Percentiles rank a stretch among this genome's conserved stretches.
These are phyloP conservation scores for Pachysandra terminalis DNA, from an alignment of 164 flowering plant species.

Conservation along the genomic window DNA sequence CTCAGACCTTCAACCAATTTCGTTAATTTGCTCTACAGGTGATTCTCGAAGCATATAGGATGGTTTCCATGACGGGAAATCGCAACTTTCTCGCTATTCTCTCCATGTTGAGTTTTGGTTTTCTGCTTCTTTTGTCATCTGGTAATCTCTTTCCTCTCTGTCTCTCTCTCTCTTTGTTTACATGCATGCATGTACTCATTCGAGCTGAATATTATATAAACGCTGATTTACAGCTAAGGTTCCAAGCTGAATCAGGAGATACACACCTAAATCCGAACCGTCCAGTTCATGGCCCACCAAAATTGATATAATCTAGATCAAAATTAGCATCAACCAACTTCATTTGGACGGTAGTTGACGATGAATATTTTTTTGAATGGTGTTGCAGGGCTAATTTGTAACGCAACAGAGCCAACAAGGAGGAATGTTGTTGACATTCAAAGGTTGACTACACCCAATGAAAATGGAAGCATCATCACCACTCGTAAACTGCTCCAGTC, in stretches of 20 bases:
- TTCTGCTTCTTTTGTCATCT: neutral
- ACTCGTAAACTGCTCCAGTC: constrained; percentile 20
- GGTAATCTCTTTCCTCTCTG: neutral
- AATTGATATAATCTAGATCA: no score
- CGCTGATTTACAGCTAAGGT: no score
- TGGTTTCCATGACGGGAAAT: neutral
- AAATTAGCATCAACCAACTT: no score
- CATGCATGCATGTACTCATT: neutral
- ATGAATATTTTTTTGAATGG: neutral
- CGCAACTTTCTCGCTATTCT: no score
- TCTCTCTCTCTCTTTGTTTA: neutral
- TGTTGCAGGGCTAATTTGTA: neutral
- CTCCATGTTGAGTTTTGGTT: neutral
- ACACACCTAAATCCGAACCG: no score
- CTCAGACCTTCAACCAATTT: no score
- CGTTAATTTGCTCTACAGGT: neutral
- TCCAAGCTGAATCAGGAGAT: no score
- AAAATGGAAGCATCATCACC: constrained; percentile 2
- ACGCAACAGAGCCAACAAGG: neutral
- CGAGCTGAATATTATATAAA: no score
- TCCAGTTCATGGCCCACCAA: no score
- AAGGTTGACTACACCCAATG: constrained; percentile 16
- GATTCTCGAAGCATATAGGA: neutral
- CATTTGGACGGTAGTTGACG: no score
- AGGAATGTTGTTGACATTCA: neutral